Percentiles rank a stretch among this genome's conserved stretches.
Conservation (phyloP, 352 stramenopile genomes). For the Globisporangium abappressorium region DNA sequence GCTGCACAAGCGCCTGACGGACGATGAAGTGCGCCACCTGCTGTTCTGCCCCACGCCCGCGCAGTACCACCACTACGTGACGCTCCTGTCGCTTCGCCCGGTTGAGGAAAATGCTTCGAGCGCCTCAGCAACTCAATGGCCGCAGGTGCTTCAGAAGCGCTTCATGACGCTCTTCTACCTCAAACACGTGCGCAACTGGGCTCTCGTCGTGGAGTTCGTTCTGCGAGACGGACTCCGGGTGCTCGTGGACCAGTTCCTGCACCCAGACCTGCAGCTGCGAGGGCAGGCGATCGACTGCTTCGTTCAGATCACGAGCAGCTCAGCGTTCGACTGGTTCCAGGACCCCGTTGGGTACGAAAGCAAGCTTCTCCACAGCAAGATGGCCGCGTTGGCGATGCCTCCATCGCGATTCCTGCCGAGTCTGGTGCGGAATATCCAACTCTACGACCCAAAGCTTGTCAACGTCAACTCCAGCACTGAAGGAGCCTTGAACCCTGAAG, state of each 20-base stretch:
- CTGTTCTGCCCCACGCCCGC: constrained; percentile 25
- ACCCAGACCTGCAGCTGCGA: constrained; percentile 33
- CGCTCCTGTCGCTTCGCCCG: constrained; percentile 19
- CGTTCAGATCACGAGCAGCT: constrained; percentile 38
- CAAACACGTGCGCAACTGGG: constrained; percentile 36
- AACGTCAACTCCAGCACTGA: background rate
- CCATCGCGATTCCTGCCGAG: constrained; percentile 18
- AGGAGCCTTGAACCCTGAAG: background rate
- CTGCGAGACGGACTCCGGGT: constrained; percentile 27
- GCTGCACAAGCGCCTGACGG: constrained; percentile 34
- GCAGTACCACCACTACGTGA: constrained; percentile 29
- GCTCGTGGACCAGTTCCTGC: constrained; percentile 28
- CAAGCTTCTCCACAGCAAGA: constrained; percentile 32
- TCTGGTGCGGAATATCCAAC: constrained; percentile 27
- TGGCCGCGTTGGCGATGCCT: constrained; percentile 24
- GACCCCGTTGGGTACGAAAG: constrained; percentile 24
- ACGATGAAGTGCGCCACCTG: constrained; percentile 35
- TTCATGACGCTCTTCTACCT: constrained; percentile 41
- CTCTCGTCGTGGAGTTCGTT: constrained; percentile 33
- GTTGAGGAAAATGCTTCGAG: background rate
- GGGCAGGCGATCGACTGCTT: constrained; percentile 42
- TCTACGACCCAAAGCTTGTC: constrained; percentile 11
- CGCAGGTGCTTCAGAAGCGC: constrained; percentile 25
- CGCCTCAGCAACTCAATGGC: background rate
- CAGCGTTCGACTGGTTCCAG: constrained; percentile 41